phyloP scores from a whole-genome alignment of 495 filamentous ascomycete species.

The Penicilliopsis zonata region DNA sequence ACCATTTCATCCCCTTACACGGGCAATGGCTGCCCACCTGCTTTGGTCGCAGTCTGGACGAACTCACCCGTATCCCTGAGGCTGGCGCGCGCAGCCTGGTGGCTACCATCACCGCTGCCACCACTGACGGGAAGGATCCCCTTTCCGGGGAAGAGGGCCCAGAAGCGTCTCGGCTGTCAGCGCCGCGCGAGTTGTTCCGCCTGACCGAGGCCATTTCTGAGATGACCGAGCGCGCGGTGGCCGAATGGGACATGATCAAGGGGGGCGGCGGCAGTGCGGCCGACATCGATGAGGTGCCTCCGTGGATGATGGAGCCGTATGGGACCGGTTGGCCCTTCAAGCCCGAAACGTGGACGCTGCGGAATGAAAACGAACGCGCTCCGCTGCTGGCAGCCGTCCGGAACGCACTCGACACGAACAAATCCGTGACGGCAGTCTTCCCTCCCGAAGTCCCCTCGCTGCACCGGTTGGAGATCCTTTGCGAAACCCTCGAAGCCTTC shows the following conservation, averaged over 20 bases:
- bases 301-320: conserved; percentile 43
- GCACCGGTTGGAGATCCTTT: conserved; percentile 56
- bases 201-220: conserved; percentile 75
- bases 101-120: conserved; percentile 9
- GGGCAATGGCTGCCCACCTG: conserved; percentile 71
- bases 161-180: conserved; percentile 56
- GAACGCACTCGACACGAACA: conserved; percentile 59
- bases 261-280: no score
- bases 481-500: conserved; percentile 57
- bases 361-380: conserved; percentile 19
- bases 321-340: conserved; percentile 66
- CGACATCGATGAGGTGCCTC: conserved; percentile 28
- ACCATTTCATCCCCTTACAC: conserved; percentile 78
- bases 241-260: conserved; percentile 74
- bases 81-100: conserved; percentile 48
- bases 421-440: conserved; percentile 43
- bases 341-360: conserved; percentile 36
- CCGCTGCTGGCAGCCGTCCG: conserved; percentile 32
- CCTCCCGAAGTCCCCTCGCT: conserved; percentile 43
- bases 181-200: conserved; percentile 75
- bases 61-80: conserved; percentile 75
- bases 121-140: conserved; percentile 16
- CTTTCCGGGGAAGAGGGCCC: no score
- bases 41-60: conserved; percentile 72
- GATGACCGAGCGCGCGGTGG: conserved; percentile 59